Evolutionary conservation across 805 yeast species (phyloP).

Genomic region (Debaryomyces tyrocola): DNA sequence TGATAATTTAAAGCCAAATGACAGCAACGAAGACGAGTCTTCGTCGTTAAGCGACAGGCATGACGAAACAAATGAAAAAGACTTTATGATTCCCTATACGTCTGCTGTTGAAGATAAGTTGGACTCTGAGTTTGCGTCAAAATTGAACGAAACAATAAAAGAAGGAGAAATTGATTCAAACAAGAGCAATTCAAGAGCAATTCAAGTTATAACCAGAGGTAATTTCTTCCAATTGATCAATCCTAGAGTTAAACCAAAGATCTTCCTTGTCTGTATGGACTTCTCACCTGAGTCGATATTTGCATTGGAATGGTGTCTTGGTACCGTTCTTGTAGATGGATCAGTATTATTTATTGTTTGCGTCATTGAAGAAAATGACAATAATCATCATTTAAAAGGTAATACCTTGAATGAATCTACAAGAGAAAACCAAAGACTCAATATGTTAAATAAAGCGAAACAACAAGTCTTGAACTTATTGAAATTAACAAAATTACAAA

Average conservation of each 20-base stretch:
- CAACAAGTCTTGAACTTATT: slow-evolving; percentile 50
- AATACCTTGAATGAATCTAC: slow-evolving; percentile 34
- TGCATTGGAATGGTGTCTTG: slow-evolving; percentile 87
- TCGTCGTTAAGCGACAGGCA: slow-evolving; percentile 3
- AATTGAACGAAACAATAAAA: slow-evolving; percentile 51
- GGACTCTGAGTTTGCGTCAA: slow-evolving; percentile 59
- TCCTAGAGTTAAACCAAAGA: slow-evolving; percentile 48
- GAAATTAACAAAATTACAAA: slow-evolving; percentile 66
- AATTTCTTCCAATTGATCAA: slow-evolving; percentile 54
- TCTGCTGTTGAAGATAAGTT: slow-evolving; percentile 64
- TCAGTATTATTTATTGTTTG: slow-evolving; percentile 75
- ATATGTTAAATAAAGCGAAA: slow-evolving; percentile 42
- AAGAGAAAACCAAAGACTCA: slow-evolving; percentile 36
- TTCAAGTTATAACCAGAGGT: slow-evolving; percentile 71
- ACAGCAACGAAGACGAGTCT: slow-evolving; percentile 3
- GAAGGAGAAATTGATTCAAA: slow-evolving; percentile 58
- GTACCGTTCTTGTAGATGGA: slow-evolving; percentile 79
- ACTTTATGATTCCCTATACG: slow-evolving; percentile 61
- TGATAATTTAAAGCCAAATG: slow-evolving; percentile 18
- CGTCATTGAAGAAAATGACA: slow-evolving; percentile 51
- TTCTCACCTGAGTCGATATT: slow-evolving; percentile 78
- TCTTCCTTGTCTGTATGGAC: slow-evolving; percentile 78
- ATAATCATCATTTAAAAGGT: slow-evolving; percentile 42
- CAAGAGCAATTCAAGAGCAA: slow-evolving; percentile 53
- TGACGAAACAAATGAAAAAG: slow-evolving; percentile 14